Base-by-base conservation (phyloP, 2,329 filamentous ascomycete genomes). In the Aspergillus bombycis region DNA sequence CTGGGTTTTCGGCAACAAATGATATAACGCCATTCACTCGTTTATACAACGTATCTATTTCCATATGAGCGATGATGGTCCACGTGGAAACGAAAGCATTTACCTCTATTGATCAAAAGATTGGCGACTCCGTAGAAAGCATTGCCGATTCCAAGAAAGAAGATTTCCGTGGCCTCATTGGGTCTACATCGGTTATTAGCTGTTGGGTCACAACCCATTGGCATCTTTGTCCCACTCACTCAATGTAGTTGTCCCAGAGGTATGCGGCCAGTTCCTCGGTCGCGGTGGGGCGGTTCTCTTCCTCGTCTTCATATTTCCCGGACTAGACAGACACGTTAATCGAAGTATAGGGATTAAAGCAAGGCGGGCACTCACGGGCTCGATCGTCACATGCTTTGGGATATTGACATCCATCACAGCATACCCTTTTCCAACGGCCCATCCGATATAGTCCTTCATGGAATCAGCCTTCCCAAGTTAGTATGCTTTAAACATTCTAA, bases 241-340 rank as follows among this genome's bases (percentile, higher is more conserved):
- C 92, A 23, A 99, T 88, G 73, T 97, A 97, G 74, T 99, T 99
- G 71, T 97, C 94, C 95, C 95, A 99, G 16, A 99, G 82, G 73
- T 97, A 98, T 64, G 86, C 88, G 5, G 94, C 88, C 12, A 97
- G 81, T 65, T 94, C 89, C 65, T 91, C 88, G 0, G 84, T 85
- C 60, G 83, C 82, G 28, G 75, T 75, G 64, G 87, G 89, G 76
- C 87, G 86, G 60, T 74, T 79, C 69, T 68, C 79, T 63, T 79
- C 73, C 10, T 80, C 76, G 9, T 83, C 81, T 65, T 90, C 76
- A 50, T 84, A 79, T 65, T 68, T 70, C 23, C 67, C 69, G 32
- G 65, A 64, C 28, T 71, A 72, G 67, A 77, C 68, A 74, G 71
- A 67, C 57, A 30, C 28, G 10, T 46, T 38, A 28, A 38, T 46